Evolutionary conservation across 306 rosid genomes (phyloP).

Genomic region (Trifolium repens): DNA sequence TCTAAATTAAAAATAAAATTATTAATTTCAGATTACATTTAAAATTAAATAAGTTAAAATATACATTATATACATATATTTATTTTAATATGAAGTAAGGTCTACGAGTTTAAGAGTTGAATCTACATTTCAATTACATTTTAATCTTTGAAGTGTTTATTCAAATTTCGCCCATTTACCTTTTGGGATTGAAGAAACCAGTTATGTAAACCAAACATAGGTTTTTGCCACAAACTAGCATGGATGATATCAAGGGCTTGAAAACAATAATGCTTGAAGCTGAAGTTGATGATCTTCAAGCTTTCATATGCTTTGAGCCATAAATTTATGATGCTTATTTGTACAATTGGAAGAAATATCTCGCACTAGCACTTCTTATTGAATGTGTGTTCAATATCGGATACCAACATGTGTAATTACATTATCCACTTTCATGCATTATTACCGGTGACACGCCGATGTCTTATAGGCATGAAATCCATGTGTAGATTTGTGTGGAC

Average conservation of each 20-base stretch:
- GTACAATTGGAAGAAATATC: no score
- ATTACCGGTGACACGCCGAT: neutral
- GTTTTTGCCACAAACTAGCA: neutral
- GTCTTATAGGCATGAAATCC: neutral
- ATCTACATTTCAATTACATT: no score
- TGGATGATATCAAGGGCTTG: neutral
- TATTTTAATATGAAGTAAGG: no score
- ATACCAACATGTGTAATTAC: neutral
- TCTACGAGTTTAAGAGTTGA: no score
- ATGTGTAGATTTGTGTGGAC: neutral
- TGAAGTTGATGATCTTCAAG: neutral
- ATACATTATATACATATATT: no score
- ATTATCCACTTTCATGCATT: neutral
- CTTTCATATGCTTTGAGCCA: neutral
- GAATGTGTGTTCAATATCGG: neutral
- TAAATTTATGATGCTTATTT: neutral
- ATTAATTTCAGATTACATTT: no score
- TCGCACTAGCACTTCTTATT: neutral
- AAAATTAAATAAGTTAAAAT: no score
- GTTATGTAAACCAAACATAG: neutral
- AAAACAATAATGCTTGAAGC: constrained; percentile 18
- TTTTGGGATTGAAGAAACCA: neutral
- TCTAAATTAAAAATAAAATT: no score
- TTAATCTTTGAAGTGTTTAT: neutral
- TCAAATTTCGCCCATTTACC: neutral